Conservation (phyloP, 805 yeast species). For the Candida ascalaphidarum region DNA sequence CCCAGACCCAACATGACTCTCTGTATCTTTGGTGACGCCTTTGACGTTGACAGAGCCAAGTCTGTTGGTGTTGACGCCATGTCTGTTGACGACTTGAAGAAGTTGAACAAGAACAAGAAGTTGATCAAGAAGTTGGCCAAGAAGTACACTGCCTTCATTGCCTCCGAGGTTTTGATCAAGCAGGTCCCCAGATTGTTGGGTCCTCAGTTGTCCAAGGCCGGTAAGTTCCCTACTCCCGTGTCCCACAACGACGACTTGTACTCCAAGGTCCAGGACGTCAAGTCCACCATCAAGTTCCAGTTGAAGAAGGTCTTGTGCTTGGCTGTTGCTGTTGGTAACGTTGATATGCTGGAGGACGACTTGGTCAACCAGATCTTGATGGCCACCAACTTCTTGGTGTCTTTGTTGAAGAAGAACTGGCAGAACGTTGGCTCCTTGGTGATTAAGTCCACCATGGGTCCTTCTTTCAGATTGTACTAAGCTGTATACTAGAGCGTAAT, state of each 20-base stretch:
- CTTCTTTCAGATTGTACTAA: constrained; percentile 99
- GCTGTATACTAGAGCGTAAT: constrained; percentile 10
- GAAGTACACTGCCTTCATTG: constrained; percentile 99
- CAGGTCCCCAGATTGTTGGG: constrained; percentile 99
- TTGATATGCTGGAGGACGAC: constrained; percentile 96
- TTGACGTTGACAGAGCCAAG: constrained; percentile 99
- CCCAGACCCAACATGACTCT: constrained; percentile 99
- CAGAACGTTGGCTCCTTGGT: constrained; percentile 99
- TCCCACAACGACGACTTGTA: constrained; percentile 98
- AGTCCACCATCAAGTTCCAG: constrained; percentile 99
- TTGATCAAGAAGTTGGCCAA: constrained; percentile 98
- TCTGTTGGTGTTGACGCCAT: constrained; percentile 98
- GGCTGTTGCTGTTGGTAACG: constrained; percentile 99
- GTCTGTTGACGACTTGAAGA: constrained; percentile 99
- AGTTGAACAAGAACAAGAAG: constrained; percentile 99
- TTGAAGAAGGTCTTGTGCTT: constrained; percentile 99
- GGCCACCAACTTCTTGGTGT: constrained; percentile 98
- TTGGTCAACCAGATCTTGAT: constrained; percentile 96
- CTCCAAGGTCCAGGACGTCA: constrained; percentile 92
- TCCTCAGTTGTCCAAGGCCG: constrained; percentile 99
- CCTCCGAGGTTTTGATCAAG: constrained; percentile 98
- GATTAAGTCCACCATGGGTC: constrained; percentile 99
- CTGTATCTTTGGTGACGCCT: constrained; percentile 99
- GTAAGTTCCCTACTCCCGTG: constrained; percentile 99
- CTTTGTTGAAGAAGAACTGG: constrained; percentile 99